Percentiles rank a stretch among this genome's conserved stretches.
Evolutionary conservation across 306 rosid genomes (phyloP).

Genomic region (Argentina anserina): DNA sequence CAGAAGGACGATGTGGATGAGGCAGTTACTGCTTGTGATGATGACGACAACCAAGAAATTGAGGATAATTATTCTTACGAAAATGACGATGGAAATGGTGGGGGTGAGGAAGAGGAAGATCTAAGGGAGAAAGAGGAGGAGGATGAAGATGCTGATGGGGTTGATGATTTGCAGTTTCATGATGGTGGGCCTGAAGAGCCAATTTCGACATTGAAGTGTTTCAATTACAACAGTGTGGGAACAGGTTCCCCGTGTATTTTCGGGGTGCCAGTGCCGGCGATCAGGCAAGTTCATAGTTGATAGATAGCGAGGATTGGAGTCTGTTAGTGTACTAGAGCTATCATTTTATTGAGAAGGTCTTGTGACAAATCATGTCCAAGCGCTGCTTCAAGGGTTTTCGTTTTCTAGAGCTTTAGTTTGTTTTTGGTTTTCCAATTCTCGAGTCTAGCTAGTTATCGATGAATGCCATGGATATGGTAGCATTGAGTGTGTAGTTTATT

Average conservation of each 20-base stretch:
- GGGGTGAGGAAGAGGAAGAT: neutral
- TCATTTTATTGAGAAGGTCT: neutral
- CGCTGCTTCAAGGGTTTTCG: neutral
- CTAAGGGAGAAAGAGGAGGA: neutral
- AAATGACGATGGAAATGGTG: neutral
- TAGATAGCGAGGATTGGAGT: conserved; percentile 1
- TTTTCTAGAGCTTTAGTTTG: neutral
- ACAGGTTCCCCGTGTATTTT: conserved; percentile 31
- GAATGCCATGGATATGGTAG: conserved; percentile 1
- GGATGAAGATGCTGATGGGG: neutral
- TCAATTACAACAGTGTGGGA: conserved; percentile 18
- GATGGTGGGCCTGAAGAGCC: neutral
- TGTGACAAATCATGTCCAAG: neutral
- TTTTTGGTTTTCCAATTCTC: neutral
- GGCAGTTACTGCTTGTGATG: neutral
- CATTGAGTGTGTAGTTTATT: conserved; percentile 4
- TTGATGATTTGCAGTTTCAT: neutral
- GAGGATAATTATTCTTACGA: neutral
- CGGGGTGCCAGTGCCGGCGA: conserved; percentile 35
- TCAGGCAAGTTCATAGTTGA: conserved; percentile 40
- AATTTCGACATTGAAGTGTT: conserved; percentile 17
- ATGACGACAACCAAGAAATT: neutral
- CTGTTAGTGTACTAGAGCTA: neutral
- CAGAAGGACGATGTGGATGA: neutral
- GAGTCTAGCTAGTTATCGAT: neutral